Evolutionary conservation across 805 yeast genomes (phyloP).

Genomic region (Wickerhamomyces mucosus): DNA sequence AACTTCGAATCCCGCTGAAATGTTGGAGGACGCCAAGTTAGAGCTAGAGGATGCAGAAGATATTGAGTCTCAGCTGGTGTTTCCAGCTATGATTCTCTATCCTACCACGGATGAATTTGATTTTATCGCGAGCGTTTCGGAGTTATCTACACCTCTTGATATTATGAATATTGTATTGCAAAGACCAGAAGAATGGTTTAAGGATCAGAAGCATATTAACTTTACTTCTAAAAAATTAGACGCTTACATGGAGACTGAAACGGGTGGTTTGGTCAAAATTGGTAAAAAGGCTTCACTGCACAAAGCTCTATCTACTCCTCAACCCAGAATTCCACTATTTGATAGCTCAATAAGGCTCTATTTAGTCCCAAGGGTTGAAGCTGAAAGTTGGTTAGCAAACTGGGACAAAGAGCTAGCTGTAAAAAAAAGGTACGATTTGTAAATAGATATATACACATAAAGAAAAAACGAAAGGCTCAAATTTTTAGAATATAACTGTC

Average conservation of each 20-base stretch:
- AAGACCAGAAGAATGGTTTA: conserved; percentile 64
- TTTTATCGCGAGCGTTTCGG: conserved; percentile 66
- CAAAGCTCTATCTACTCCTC: conserved; percentile 50
- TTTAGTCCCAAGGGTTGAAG: conserved; percentile 66
- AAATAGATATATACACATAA: not conserved
- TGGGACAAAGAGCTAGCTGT: conserved; percentile 61
- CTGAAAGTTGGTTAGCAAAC: conserved; percentile 50
- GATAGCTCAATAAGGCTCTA: conserved; percentile 66
- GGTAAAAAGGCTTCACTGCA: conserved; percentile 68
- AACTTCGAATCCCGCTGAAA: conserved; percentile 45
- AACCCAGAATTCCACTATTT: conserved; percentile 65
- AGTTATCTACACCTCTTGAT: conserved; percentile 57
- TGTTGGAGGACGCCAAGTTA: conserved; percentile 42
- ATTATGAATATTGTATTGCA: conserved; percentile 49
- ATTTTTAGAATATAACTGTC: not conserved
- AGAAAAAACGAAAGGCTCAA: not conserved
- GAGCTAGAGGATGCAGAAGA: conserved; percentile 57
- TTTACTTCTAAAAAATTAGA: conserved; percentile 53
- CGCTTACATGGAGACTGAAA: conserved; percentile 69
- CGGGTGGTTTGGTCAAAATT: conserved; percentile 79
- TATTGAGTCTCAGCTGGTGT: conserved; percentile 66
- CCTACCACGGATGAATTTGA: conserved; percentile 84
- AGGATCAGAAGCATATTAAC: conserved; percentile 44
- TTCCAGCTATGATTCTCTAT: conserved; percentile 73
- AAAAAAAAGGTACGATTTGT: conserved; percentile 27